Conservation (phyloP, 2,329 filamentous ascomycete genomes). For the Venturia aucupariae region DNA sequence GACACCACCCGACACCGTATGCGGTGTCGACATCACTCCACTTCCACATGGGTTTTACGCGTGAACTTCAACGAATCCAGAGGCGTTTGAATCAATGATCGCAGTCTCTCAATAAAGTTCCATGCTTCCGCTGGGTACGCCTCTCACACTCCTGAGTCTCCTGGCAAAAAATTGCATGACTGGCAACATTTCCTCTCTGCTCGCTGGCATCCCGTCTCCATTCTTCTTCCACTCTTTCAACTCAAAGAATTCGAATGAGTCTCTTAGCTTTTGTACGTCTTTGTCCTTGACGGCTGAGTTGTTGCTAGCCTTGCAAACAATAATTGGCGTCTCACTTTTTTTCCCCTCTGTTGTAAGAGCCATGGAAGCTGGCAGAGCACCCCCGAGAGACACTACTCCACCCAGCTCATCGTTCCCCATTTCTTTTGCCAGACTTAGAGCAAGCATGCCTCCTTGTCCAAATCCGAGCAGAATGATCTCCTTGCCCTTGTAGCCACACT, state of each 20-base stretch:
- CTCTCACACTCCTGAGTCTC: conserved; percentile 47
- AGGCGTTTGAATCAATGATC: neutral
- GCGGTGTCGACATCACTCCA: no score
- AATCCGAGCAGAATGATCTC: conserved; percentile 48
- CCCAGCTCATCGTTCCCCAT: conserved; percentile 35
- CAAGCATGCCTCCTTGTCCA: conserved; percentile 50
- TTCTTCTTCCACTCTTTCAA: conserved; percentile 38
- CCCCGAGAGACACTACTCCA: conserved; percentile 57
- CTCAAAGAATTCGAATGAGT: conserved; percentile 47
- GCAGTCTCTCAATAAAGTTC: conserved; percentile 30
- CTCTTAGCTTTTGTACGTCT: conserved; percentile 54
- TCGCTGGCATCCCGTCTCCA: conserved; percentile 75
- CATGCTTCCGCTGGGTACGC: conserved; percentile 44
- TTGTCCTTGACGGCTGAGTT: conserved; percentile 49
- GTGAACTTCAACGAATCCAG: neutral
- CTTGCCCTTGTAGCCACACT: conserved; percentile 40
- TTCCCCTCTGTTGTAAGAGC: neutral
- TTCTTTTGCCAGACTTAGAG: conserved; percentile 35
- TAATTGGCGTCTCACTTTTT: conserved; percentile 54
- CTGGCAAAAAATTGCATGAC: conserved; percentile 78
- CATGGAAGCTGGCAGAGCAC: conserved; percentile 38
- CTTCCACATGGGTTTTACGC: neutral
- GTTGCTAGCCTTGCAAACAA: conserved; percentile 50
- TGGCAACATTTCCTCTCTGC: conserved; percentile 76
- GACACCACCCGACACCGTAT: no score